These are phyloP conservation scores for Pezicula radicicola DNA, from an alignment of 2,329 filamentous ascomycete species.

Conservation along the genomic window DNA sequence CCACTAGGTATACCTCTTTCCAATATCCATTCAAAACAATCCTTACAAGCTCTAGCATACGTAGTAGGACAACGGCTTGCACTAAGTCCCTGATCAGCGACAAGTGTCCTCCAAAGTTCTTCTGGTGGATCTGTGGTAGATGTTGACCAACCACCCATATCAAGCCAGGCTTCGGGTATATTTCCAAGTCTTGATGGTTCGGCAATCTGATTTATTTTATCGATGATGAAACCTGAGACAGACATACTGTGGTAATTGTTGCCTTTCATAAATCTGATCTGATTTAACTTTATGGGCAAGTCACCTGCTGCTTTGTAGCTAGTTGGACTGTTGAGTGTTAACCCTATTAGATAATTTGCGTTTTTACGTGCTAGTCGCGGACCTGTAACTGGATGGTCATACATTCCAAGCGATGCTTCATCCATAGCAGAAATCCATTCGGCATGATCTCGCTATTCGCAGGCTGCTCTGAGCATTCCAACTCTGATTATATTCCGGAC, in stretches of 20 bases:
- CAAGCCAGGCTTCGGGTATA: not conserved
- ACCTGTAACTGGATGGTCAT: not conserved
- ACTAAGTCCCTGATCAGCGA: conserved; percentile 10
- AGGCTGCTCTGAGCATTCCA: too few relatives aligned
- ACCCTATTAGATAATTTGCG: not conserved
- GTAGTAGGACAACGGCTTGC: conserved; percentile 3
- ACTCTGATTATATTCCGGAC: too few relatives aligned
- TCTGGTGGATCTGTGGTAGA: conserved; percentile 2
- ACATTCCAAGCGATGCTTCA: not conserved
- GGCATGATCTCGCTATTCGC: too few relatives aligned
- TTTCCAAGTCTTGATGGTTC: not conserved
- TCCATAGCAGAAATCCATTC: too few relatives aligned
- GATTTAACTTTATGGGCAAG: not conserved
- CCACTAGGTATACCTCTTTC: conserved; percentile 1
- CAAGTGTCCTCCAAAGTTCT: conserved; percentile 11
- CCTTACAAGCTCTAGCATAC: conserved; percentile 5
- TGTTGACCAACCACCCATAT: not conserved
- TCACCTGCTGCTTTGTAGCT: not conserved
- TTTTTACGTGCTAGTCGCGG: not conserved
- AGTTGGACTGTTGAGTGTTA: not conserved
- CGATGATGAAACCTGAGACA: not conserved
- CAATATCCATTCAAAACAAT: conserved; percentile 3
- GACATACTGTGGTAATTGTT: not conserved
- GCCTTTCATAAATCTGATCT: not conserved
- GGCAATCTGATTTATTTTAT: not conserved